Base-by-base conservation (phyloP, 306 rosid species). In the Glycine soja region DNA sequence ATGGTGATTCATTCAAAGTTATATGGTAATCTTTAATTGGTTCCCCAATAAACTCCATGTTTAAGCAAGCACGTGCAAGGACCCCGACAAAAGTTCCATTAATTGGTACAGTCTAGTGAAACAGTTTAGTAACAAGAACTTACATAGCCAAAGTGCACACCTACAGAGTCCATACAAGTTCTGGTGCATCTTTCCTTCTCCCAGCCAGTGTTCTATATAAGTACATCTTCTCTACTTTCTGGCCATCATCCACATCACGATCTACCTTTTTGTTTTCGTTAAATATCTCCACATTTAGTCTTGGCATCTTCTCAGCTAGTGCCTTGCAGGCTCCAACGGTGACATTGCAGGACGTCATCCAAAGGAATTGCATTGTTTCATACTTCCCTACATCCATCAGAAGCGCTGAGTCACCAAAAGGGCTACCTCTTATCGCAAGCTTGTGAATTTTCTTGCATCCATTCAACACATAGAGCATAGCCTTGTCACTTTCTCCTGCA, bases 401-500 rank as follows among this genome's bases (percentile, higher is more conserved):
- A 67, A 67, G 72, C 0, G 53, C 53, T 0, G 14, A 3, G 52
- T 67, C 72, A 15, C 72, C 72, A 0, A 67, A 67, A 15, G 32
- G 36, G 32, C 72, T 13, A 4, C 9, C 8, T 67, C 52, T 42
- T 42, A 67, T 67, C 34, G 15, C 52, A 67, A 67, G 72, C 19
- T 67, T 67, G 14, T 34, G 72, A 42, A 67, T 52, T 67, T 67
- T 67, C 52, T 40, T 15, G 24, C 72, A 67, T 67, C 72, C 72
- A 67, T 67, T 67, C 72, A 67, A 1, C 72, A 67, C 72, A 67
- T 67, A 67, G 8, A 42, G n/a, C 72, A 67, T n/a, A 4, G 34
- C 72, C 32, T 67, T 67, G 72, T 67, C 72, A 67, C 52, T 42
- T 42, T 67, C 52, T 67, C 72, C 51, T 42, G 72, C 72, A 42